These are phyloP conservation scores for Lablab purpureus DNA, from an alignment of 306 rosid species.

Conservation along the genomic window DNA sequence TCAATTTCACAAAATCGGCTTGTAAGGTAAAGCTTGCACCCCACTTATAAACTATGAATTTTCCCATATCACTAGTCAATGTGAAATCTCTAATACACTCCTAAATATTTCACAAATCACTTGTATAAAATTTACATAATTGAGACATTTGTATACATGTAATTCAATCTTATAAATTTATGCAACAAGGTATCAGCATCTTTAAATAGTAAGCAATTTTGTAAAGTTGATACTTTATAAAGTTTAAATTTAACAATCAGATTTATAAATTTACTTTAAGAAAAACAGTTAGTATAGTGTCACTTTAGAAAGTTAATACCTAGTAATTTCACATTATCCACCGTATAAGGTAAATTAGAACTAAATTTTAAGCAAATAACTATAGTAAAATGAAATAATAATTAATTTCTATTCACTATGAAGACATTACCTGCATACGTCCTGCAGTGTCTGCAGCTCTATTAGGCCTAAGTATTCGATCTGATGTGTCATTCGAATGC, in stretches of 20 bases:
- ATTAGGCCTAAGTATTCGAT: constrained; percentile 76
- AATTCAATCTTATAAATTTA: too few species aligned
- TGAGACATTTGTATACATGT: too few species aligned
- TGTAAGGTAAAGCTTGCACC: too few species aligned
- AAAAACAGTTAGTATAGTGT: background rate
- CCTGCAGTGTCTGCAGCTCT: constrained; percentile 55
- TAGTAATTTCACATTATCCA: constrained; percentile 2
- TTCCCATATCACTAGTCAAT: too few species aligned
- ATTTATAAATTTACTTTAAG: background rate
- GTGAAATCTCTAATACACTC: too few species aligned
- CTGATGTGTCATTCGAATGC: constrained; percentile 66
- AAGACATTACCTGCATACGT: constrained; percentile 67
- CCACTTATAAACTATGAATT: too few species aligned
- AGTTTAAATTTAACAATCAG: background rate
- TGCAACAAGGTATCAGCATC: background rate
- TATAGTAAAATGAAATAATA: constrained; percentile 3
- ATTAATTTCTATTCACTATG: background rate
- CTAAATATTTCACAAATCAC: too few species aligned
- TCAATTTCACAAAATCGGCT: too few species aligned
- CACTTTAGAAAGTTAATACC: background rate
- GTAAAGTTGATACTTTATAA: background rate
- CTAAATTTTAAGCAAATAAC: constrained; percentile 10
- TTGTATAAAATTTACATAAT: too few species aligned
- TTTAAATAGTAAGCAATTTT: background rate
- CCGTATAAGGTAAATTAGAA: background rate